phyloP scores from a whole-genome alignment of 2,329 filamentous ascomycete genomes.

The Colletotrichum zoysiae region DNA sequence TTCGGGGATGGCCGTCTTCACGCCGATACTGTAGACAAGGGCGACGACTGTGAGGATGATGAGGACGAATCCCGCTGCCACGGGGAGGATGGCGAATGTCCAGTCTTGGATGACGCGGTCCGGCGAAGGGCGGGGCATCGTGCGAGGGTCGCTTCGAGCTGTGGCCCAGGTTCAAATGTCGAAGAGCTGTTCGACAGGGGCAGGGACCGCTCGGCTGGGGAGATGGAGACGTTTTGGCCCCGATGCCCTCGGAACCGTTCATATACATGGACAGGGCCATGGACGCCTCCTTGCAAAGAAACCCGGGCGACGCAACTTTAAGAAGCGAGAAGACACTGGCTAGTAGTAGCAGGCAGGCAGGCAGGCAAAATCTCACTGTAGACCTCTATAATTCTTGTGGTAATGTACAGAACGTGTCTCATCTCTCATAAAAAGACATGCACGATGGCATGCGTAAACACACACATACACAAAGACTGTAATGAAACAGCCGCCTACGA shows the following conservation, averaged over 20 bases:
- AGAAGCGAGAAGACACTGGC: not conserved
- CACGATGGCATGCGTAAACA: not conserved
- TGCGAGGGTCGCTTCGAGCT: not conserved
- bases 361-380: constrained; percentile 17
- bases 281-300: not conserved
- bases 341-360: constrained; percentile 14
- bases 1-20: constrained; percentile 20
- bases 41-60: constrained; percentile 29
- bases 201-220: not conserved
- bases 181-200: not conserved
- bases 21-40: constrained; percentile 34
- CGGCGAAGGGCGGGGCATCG: constrained; percentile 16
- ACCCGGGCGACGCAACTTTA: not conserved
- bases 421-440: constrained; percentile 12
- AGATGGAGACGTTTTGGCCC: not conserved
- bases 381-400: not conserved
- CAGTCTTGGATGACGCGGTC: constrained; percentile 32
- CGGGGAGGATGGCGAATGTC: constrained; percentile 26
- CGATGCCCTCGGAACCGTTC: not conserved
- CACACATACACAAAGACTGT: not conserved
- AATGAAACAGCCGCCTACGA: not conserved
- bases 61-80: constrained; percentile 23
- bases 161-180: not conserved
- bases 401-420: constrained; percentile 32
- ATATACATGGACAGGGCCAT: not conserved